Conservation (phyloP, 1,139 yeast species). For the Hemisphaericaspora xylanilytica region DNA sequence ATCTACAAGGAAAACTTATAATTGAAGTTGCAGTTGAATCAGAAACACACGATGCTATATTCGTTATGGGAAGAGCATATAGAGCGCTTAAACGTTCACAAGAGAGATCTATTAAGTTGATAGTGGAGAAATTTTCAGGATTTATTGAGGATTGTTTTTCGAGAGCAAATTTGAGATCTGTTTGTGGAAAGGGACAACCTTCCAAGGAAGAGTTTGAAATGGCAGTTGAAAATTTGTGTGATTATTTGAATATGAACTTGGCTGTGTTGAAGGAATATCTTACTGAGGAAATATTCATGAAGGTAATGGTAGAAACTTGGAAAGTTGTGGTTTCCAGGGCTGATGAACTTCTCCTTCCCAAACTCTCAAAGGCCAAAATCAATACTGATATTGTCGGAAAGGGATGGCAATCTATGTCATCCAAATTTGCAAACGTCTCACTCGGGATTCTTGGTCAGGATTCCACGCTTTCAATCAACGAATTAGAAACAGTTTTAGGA, state of each 20-base stretch:
- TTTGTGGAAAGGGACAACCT: slow-evolving; percentile 49
- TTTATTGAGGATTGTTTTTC: slow-evolving; percentile 44
- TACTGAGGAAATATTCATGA: slow-evolving; percentile 55
- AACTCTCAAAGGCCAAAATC: slow-evolving; percentile 51
- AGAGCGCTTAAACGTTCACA: slow-evolving; percentile 61
- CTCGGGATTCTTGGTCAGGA: slow-evolving; percentile 32
- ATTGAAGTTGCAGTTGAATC: slow-evolving; percentile 73
- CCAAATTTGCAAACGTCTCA: slow-evolving; percentile 51
- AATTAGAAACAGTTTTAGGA: slow-evolving; percentile 65
- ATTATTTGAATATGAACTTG: slow-evolving; percentile 69
- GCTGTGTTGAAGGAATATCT: slow-evolving; percentile 63
- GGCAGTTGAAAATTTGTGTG: slow-evolving; percentile 72
- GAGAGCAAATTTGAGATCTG: slow-evolving; percentile 45
- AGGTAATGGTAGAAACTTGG: slow-evolving; percentile 82
- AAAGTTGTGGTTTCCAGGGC: slow-evolving; percentile 59
- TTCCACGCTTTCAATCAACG: slow-evolving; percentile 54
- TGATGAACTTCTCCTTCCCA: slow-evolving; percentile 69
- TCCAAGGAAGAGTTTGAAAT: slow-evolving; percentile 58
- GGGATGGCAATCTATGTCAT: slow-evolving; percentile 51
- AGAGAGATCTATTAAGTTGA: slow-evolving; percentile 60
- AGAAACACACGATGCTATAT: slow-evolving; percentile 73
- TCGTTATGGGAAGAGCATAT: slow-evolving; percentile 74
- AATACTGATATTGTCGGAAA: slow-evolving; percentile 10
- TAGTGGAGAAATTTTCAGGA: slow-evolving; percentile 60
- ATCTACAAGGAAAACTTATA: slow-evolving; percentile 63